Base-by-base conservation (phyloP, 2,329 filamentous ascomycete genomes). In the Verticillium klebahnii region DNA sequence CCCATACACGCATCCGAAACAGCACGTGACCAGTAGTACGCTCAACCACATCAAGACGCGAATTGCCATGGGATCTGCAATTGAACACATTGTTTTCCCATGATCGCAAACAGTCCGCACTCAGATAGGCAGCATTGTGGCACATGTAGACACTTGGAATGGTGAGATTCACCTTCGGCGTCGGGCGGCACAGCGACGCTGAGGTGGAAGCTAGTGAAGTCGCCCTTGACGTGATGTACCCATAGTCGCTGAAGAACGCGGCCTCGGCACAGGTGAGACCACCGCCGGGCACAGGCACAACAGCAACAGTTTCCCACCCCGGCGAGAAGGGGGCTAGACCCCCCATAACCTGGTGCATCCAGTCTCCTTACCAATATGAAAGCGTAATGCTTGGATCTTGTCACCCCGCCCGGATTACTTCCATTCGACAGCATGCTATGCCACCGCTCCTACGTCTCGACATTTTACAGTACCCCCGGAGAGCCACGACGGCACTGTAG, bases 391-490 rank as follows among this genome's bases (percentile, higher is more conserved):
- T 37, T 37, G 36, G 14, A 37, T 12, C 36, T 37, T 3, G 36
- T 81, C 80, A 82, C 82, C 34, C 71, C 66, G 0, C 79, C 76
- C 0, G 76, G 71, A 59, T 82, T 82, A 17, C 82, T 66, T 0
- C 79, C 79, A 61, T 82, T 69, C 0, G 77, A 70, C 1, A 81
- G 66, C 39, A 83, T 69, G 32, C 75, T 78, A 56, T 83, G 78
- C 81, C 80, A 83, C 2, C 81, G 74, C 64, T 83, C 80, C 80
- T 80, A 83, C 0, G 76, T 79, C 0, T 80, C 83, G 0, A 73
- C 80, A 11, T 72, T 72, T 74, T 78, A 76, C 0, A 72, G 73
- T 5, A 83, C 75, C 74, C 15, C 77, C 78, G 57, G 81, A 82
- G 1, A 83, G 67, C 80, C 80, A 83, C 0, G 75, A 78, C 0